Conservation (phyloP, 1,284 basidiomycete genomes). For the Marasmius tenuissimus region DNA sequence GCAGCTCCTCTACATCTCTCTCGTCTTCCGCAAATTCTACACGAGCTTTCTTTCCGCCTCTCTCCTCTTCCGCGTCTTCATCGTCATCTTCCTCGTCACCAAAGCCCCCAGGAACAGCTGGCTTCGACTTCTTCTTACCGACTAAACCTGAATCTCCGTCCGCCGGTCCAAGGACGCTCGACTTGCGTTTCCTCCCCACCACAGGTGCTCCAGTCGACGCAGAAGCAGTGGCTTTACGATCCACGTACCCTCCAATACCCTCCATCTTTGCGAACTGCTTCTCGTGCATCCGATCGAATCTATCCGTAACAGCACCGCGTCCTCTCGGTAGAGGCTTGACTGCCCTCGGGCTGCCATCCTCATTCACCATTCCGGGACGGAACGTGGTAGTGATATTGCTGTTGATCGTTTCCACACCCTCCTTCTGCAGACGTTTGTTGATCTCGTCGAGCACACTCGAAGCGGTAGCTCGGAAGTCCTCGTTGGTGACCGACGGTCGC, state of each 20-base stretch:
- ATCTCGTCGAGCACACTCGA: constrained; percentile 73
- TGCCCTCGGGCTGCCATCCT: constrained; percentile 17
- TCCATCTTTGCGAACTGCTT: constrained; percentile 74
- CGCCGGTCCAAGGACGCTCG: constrained; percentile 30
- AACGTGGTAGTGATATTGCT: constrained; percentile 39
- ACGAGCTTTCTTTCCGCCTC: constrained; percentile 12
- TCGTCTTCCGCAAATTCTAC: constrained; percentile 14
- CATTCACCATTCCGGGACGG: constrained; percentile 24
- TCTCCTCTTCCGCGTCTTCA: constrained; percentile 28
- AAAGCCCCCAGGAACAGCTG: constrained; percentile 56
- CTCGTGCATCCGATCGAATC: constrained; percentile 64
- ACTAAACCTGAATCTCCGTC: constrained; percentile 18
- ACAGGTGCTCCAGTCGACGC: constrained; percentile 15
- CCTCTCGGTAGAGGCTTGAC: constrained; percentile 32
- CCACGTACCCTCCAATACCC: constrained; percentile 66
- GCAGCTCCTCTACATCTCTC: constrained; percentile 21
- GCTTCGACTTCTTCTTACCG: constrained; percentile 37
- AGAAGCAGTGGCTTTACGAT: constrained; percentile 34
- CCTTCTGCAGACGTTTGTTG: constrained; percentile 62
- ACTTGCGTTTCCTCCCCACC: constrained; percentile 46
- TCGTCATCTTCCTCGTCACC: constrained; percentile 46
- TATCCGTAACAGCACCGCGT: constrained; percentile 31
- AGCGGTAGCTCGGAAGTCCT: constrained; percentile 61
- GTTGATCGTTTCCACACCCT: constrained; percentile 44
- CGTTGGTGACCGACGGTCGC: constrained; percentile 46